Conservation (phyloP, 768 basidiomycete genomes). For the Coprinopsis cinerea region DNA sequence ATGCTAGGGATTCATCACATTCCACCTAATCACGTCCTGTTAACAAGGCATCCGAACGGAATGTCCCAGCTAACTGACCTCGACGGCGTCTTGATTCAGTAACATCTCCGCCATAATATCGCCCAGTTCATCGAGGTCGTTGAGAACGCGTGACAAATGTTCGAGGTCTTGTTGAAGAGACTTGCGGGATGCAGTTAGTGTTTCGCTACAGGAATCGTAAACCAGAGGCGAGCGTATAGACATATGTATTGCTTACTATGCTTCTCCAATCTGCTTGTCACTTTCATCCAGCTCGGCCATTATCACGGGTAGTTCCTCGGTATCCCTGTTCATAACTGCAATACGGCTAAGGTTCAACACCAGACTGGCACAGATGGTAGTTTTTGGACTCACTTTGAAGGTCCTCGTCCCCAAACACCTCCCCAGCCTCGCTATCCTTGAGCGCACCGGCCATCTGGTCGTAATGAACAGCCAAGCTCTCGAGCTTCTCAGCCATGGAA, state of each 20-base stretch:
- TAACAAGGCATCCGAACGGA: not conserved
- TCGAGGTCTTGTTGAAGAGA: conserved; percentile 42
- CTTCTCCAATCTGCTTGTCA: conserved; percentile 42
- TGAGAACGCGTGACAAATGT: conserved; percentile 42
- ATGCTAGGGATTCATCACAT: conserved; percentile 46
- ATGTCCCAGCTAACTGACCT: conserved; percentile 37
- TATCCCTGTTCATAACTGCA: conserved; percentile 76
- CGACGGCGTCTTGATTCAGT: conserved; percentile 57
- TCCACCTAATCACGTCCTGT: conserved; percentile 31
- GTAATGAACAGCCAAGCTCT: conserved; percentile 69
- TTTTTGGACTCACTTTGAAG: conserved; percentile 42
- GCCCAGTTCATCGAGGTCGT: conserved; percentile 70
- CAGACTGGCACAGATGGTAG: not conserved
- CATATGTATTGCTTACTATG: conserved; percentile 42
- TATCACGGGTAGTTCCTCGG: conserved; percentile 69
- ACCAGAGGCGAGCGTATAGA: conserved; percentile 3
- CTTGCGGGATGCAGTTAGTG: conserved; percentile 39
- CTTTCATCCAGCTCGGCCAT: conserved; percentile 66
- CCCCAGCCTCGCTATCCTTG: conserved; percentile 64
- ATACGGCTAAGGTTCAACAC: not conserved
- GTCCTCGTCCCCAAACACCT: conserved; percentile 62
- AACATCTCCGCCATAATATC: conserved; percentile 80
- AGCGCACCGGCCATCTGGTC: conserved; percentile 70
- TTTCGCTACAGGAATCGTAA: conserved; percentile 33
- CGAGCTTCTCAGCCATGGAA: conserved; percentile 69